Evolutionary conservation across 1,139 yeast genomes (phyloP).

Genomic region (Pichia terricola): DNA sequence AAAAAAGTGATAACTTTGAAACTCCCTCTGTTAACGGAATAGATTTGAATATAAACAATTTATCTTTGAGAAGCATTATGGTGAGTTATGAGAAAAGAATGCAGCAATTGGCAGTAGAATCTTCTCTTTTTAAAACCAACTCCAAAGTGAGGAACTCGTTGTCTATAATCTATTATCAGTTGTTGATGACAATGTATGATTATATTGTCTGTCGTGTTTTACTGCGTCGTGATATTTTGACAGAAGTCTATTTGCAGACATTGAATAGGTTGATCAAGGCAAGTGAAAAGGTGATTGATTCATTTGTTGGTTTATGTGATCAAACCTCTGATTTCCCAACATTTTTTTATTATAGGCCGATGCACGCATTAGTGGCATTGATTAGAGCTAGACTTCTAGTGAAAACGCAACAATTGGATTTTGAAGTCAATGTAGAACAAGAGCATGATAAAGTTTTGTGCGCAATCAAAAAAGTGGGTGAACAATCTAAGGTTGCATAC

Average conservation of each 20-base stretch:
- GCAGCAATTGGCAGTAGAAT: constrained; percentile 25
- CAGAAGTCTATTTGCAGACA: constrained; percentile 29
- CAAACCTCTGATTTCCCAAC: constrained; percentile 39
- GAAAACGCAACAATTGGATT: constrained; percentile 29
- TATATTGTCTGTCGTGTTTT: constrained; percentile 32
- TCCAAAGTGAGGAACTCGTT: constrained; percentile 30
- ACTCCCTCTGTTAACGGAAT: not conserved
- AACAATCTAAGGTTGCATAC: constrained; percentile 31
- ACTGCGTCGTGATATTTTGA: constrained; percentile 20
- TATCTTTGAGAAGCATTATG: constrained; percentile 21
- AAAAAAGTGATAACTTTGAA: not conserved
- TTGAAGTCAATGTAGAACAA: constrained; percentile 30
- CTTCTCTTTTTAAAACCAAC: constrained; percentile 25
- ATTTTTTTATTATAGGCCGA: constrained; percentile 44
- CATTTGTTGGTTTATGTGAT: constrained; percentile 34
- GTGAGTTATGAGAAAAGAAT: constrained; percentile 24
- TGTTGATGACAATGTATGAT: constrained; percentile 40
- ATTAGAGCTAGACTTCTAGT: constrained; percentile 37
- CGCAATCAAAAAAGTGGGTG: constrained; percentile 19
- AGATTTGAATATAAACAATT: constrained; percentile 7
- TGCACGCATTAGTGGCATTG: constrained; percentile 43
- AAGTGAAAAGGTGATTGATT: constrained; percentile 36
- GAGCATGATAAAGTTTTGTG: constrained; percentile 28
- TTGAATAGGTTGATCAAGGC: constrained; percentile 33
- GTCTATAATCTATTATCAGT: constrained; percentile 36